phyloP scores from a whole-genome alignment of 768 basidiomycete species.

The Holtermannia corniformis region DNA sequence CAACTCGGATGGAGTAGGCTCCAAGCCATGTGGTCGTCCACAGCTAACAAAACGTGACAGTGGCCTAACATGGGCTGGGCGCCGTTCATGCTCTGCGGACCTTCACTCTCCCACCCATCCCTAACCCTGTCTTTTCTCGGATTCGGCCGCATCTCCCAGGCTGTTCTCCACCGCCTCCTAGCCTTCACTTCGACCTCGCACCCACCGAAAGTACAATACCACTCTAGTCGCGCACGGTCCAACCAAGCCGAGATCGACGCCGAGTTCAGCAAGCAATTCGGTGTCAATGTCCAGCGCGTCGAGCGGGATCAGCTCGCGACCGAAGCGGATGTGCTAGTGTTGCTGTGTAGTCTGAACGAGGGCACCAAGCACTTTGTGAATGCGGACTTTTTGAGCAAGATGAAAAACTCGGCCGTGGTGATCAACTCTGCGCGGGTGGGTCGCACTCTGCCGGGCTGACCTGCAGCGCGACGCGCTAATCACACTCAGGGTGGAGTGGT shows the following conservation, averaged over 20 bases:
- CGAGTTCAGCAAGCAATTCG: constrained; percentile 30
- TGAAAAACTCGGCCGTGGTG: constrained; percentile 75
- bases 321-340: constrained; percentile 73
- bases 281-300: constrained; percentile 49
- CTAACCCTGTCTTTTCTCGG: constrained; percentile 79
- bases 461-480: background rate
- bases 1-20: constrained; percentile 56
- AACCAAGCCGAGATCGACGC: constrained; percentile 34
- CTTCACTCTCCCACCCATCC: constrained; percentile 33
- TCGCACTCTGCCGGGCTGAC: background rate
- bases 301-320: constrained; percentile 59
- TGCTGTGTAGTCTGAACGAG: constrained; percentile 49
- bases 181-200: constrained; percentile 52
- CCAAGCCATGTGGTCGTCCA: background rate
- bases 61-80: constrained; percentile 74
- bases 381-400: constrained; percentile 60
- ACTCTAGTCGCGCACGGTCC: constrained; percentile 21
- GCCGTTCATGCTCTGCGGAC: constrained; percentile 77
- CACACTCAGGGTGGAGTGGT: constrained; percentile 57
- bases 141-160: constrained; percentile 88
- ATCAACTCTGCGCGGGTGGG: constrained; percentile 70
- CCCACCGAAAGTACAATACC: constrained; percentile 28
- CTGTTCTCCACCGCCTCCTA: constrained; percentile 64
- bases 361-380: constrained; percentile 65
- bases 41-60: constrained; percentile 42